These are phyloP conservation scores for Fusarium setosum DNA, from an alignment of 2,329 filamentous ascomycete species.

Conservation along the genomic window DNA sequence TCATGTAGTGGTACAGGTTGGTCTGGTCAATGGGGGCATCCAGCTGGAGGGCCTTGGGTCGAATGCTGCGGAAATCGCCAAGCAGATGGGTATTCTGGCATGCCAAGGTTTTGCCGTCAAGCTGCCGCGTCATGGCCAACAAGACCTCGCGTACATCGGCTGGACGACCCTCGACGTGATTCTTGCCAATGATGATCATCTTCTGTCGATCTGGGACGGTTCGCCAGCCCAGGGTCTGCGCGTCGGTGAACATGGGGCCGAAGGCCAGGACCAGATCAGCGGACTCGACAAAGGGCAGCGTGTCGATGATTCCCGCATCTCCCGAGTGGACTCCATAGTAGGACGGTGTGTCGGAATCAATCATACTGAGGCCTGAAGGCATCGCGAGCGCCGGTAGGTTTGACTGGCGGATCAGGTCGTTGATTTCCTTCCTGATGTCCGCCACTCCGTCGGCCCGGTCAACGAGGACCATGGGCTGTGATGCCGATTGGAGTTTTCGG, in stretches of 20 bases:
- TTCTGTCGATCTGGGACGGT: not conserved
- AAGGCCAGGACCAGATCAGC: constrained; percentile 18
- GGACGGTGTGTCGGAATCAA: constrained; percentile 1
- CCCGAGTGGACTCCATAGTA: constrained; percentile 19
- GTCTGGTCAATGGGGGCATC: not conserved
- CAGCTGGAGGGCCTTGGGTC: not conserved
- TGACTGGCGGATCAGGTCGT: not conserved
- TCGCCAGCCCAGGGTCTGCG: constrained; percentile 22
- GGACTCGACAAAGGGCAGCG: not conserved
- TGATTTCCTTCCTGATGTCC: not conserved
- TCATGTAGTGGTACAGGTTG: constrained; percentile 1
- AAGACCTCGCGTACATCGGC: not conserved
- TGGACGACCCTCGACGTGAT: not conserved
- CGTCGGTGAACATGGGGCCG: constrained; percentile 18
- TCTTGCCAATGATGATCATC: not conserved
- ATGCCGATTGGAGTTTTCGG: not conserved
- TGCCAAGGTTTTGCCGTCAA: accelerated
- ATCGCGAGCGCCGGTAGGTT: constrained; percentile 1
- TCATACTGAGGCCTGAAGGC: not conserved
- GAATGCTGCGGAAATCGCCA: constrained; percentile 3
- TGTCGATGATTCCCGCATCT: not conserved
- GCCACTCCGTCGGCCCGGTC: not conserved
- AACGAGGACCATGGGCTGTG: not conserved
- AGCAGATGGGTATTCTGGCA: not conserved
- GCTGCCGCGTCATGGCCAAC: accelerated